Evolutionary conservation across 768 basidiomycete species (phyloP).

Genomic region (Phylloporus sp.): DNA sequence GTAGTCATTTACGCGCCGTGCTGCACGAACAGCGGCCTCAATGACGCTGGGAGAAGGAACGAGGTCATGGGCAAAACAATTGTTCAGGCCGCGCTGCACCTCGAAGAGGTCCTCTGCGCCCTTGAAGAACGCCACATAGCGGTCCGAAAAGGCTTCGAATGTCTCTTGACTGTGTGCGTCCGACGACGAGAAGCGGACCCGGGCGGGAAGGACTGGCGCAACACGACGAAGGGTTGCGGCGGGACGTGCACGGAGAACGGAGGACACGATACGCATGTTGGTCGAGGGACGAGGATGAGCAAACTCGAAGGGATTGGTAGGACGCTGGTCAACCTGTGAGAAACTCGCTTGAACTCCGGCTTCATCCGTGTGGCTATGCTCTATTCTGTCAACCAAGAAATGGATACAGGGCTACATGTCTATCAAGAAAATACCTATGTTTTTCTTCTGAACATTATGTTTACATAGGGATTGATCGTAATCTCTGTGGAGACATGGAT

Average conservation of each 20-base stretch:
- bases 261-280: constrained; percentile 59
- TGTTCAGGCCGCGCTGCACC: constrained; percentile 98
- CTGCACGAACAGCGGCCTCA: constrained; percentile 83
- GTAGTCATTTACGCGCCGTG: constrained; percentile 93
- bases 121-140: constrained; percentile 93
- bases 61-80: constrained; percentile 98
- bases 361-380: constrained; percentile 21
- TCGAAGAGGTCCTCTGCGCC: constrained; percentile 95
- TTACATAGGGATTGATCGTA: neutral
- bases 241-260: constrained; percentile 62
- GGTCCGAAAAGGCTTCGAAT: constrained; percentile 90
- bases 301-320: neutral
- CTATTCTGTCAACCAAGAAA: neutral
- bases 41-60: constrained; percentile 82
- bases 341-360: constrained; percentile 14
- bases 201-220: constrained; percentile 41
- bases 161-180: constrained; percentile 81
- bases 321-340: constrained; percentile 6
- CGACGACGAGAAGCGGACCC: constrained; percentile 38
- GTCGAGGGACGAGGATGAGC: constrained; percentile 17
- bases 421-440: neutral
- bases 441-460: constrained; percentile 1
- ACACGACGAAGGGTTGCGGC: constrained; percentile 37
- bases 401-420: neutral
- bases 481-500: neutral